These are phyloP conservation scores for Aegilops speltoides DNA, from an alignment of 176 grass and related monocot genomes.

Conservation along the genomic window DNA sequence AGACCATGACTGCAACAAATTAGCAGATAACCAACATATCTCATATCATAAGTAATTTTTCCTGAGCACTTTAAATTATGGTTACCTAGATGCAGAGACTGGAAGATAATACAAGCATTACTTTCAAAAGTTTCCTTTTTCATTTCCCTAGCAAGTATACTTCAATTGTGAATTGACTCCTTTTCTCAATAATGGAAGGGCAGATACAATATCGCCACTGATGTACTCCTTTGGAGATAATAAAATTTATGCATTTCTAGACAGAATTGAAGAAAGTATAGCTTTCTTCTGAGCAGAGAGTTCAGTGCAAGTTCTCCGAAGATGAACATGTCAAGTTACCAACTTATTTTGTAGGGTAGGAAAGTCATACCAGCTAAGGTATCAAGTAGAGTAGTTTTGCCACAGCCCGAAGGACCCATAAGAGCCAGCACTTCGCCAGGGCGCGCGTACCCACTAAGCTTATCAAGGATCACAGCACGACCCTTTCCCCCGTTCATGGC, in stretches of 20 bases:
- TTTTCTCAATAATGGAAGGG: not conserved
- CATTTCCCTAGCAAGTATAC: not conserved
- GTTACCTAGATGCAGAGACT: not conserved
- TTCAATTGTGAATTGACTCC: not conserved
- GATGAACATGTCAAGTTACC: not conserved
- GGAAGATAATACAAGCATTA: not conserved
- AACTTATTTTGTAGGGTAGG: not conserved
- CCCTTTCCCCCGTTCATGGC: not conserved
- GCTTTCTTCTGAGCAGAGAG: too few relatives aligned
- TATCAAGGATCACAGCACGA: not conserved
- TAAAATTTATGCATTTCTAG: not conserved
- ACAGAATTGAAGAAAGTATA: too few relatives aligned
- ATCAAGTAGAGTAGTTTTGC: slow-evolving; percentile 37
- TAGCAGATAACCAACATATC: not conserved
- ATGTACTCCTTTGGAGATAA: not conserved
- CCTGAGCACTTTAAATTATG: not conserved
- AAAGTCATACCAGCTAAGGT: slow-evolving; percentile 15
- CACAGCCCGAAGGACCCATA: slow-evolving; percentile 33
- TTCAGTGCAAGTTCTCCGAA: not conserved
- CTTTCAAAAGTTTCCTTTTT: not conserved
- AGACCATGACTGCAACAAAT: not conserved
- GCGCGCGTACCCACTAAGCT: not conserved
- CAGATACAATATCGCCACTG: not conserved
- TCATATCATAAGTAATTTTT: not conserved
- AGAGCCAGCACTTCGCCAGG: slow-evolving; percentile 29